Evolutionary conservation across 495 filamentous ascomycete species (phyloP).

Genomic region (Penicillium dipodomyicola): DNA sequence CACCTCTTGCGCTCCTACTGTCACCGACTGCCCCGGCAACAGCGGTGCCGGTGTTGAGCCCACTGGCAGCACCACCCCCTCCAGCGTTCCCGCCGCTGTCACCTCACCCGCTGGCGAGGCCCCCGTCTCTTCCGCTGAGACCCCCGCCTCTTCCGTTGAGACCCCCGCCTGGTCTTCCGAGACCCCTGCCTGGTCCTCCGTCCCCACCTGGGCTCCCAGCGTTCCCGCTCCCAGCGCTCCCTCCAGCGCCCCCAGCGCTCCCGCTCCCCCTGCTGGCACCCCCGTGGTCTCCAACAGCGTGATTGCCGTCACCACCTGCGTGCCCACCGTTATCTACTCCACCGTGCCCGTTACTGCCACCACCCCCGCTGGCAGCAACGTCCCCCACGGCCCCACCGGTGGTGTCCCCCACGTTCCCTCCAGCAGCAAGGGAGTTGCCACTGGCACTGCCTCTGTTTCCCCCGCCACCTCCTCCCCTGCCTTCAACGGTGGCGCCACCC

Average conservation of each 20-base stretch:
- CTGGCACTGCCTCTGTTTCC: conserved; percentile 27
- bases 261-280: conserved; percentile 20
- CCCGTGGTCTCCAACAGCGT: conserved; percentile 25
- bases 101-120: conserved; percentile 18
- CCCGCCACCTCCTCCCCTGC: conserved; percentile 36
- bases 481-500: conserved; percentile 50
- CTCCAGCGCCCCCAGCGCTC: conserved; percentile 7
- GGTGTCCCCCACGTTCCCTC: conserved; percentile 32
- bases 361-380: conserved; percentile 26
- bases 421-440: conserved; percentile 20
- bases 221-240: conserved; percentile 10
- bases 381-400: conserved; percentile 11
- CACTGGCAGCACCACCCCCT: conserved; percentile 14
- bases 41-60: conserved; percentile 18
- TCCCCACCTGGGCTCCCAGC: conserved; percentile 18
- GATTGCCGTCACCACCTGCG: conserved; percentile 42
- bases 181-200: conserved; percentile 16
- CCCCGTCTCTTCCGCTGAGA: no score
- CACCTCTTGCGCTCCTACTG: conserved; percentile 58
- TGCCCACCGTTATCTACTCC: conserved; percentile 45
- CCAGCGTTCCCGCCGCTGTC: conserved; percentile 15
- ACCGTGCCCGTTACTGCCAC: conserved; percentile 29
- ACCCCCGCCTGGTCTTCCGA: conserved; percentile 9
- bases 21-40: conserved; percentile 56
- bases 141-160: conserved; percentile 15